A percentile compares a stretch with the other conserved stretches of the same genome.
Conservation (phyloP, 208 protist genomes). For the Acanthamoeba sp. region DNA sequence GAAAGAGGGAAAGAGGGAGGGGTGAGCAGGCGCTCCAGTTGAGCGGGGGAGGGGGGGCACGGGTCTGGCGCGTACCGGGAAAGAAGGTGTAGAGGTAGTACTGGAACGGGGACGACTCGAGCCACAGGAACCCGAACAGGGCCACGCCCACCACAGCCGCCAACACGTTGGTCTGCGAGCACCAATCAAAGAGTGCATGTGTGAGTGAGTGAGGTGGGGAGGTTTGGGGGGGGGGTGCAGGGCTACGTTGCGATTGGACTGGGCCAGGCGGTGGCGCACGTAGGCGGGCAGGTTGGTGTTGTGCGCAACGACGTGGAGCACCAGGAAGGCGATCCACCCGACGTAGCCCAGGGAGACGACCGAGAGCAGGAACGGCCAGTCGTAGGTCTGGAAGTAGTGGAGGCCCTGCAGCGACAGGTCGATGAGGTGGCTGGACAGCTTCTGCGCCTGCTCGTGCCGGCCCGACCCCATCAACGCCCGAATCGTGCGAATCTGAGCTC, state of each 20-base stretch:
- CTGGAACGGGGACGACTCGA: slow-evolving; percentile 70
- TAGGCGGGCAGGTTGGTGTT: slow-evolving; percentile 76
- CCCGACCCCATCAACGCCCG: neutral
- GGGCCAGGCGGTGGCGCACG: neutral
- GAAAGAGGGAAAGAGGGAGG: no score
- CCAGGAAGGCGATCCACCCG: slow-evolving; percentile 83
- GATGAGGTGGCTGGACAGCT: slow-evolving; percentile 71
- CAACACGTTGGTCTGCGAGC: slow-evolving; percentile 3
- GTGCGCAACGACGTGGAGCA: slow-evolving; percentile 80
- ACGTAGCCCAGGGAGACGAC: slow-evolving; percentile 83
- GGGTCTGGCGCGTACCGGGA: slow-evolving; percentile 16
- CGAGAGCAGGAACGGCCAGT: slow-evolving; percentile 83
- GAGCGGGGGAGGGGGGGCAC: no score
- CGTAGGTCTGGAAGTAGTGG: slow-evolving; percentile 88
- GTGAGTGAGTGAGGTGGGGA: no score
- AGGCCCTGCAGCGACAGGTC: slow-evolving; percentile 76
- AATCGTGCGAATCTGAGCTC: slow-evolving; percentile 34
- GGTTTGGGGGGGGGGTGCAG: neutral
- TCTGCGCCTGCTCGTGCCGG: slow-evolving; percentile 78
- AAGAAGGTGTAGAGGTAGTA: slow-evolving; percentile 80
- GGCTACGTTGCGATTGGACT: neutral
- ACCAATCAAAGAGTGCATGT: neutral
- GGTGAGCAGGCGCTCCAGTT: no score
- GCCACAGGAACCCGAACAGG: slow-evolving; percentile 20
- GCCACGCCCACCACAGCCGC: neutral